These are phyloP conservation scores for Fraxinus cuspidata DNA, from an alignment of 257 asterid species.

Conservation along the genomic window DNA sequence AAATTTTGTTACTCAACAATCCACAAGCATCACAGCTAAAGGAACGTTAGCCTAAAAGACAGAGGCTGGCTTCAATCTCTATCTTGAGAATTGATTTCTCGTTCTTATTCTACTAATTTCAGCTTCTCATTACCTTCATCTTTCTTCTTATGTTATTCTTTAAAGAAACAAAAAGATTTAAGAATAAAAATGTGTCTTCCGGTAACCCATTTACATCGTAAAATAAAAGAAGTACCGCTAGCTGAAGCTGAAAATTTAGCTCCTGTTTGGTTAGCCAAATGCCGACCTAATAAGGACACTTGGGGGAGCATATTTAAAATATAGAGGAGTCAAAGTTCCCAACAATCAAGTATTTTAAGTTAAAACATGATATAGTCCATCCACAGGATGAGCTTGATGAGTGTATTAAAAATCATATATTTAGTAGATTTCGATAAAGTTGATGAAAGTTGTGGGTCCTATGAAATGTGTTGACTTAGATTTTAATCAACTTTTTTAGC, in stretches of 20 bases:
- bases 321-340: too few relatives aligned
- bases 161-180: neutral
- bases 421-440: too few relatives aligned
- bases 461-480: too few relatives aligned
- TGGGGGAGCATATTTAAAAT: too few relatives aligned
- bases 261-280: too few relatives aligned
- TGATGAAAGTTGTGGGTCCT: too few relatives aligned
- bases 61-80: neutral
- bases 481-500: too few relatives aligned
- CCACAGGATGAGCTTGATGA: too few relatives aligned
- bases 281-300: too few relatives aligned
- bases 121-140: neutral
- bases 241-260: neutral
- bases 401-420: too few relatives aligned
- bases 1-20: neutral
- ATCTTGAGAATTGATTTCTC: neutral
- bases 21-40: neutral
- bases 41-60: neutral
- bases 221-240: neutral
- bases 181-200: neutral
- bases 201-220: neutral
- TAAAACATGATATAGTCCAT: too few relatives aligned
- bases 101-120: neutral
- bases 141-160: neutral
- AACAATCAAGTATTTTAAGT: too few relatives aligned